Evolutionary conservation across 2,329 filamentous ascomycete genomes (phyloP), one percentile per base, ranked within the genome.

Genomic region (Beauveria medogensis): DNA sequence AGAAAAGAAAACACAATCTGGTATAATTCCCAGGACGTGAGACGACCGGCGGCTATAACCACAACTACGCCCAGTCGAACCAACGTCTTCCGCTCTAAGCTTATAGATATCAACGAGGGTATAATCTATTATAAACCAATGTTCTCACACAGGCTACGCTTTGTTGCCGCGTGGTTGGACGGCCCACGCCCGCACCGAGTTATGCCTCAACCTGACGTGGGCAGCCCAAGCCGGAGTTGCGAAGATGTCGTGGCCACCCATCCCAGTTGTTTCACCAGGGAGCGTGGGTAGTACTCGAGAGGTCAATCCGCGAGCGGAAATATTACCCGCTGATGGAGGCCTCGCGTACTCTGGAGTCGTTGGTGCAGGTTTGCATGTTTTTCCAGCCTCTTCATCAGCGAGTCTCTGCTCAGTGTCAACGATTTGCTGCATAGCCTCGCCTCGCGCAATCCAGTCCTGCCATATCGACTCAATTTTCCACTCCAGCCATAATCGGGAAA

Each of bases 391-490:
- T 57, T 67, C 62, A 54, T 69, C 64, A 7, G 64, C 66, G 37
- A 72, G 62, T 9, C 47, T 59, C 61, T 68, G 71, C 67, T 81
- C 79, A 12, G 70, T 65, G 48, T 76, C 69, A 6, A 75, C 70
- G 26, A 82, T 70, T 40, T 73, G 64, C 61, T 74, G 66, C 59
- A 81, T 64, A 6, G 78, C 78, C 26, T 66, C 64, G 2, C 73
- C 74, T 30, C 77, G 69, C 8, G 78, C 79, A 24, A 74, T 63
- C 69, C 74, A 72, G 60, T 82, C 76, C 16, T 65, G 64, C 67
- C 69, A 70, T 47, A 72, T 69, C 9, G 48, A 63, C 5, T 72
- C 68, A 18, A 77, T 64, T 61, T 69, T 67, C 30, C 62, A 64
- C 43, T 70, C 68, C 54, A 65, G 65, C 73, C 73, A 76, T 0